phyloP scores from a whole-genome alignment of 768 basidiomycete species.

The Amanita rubescens region DNA sequence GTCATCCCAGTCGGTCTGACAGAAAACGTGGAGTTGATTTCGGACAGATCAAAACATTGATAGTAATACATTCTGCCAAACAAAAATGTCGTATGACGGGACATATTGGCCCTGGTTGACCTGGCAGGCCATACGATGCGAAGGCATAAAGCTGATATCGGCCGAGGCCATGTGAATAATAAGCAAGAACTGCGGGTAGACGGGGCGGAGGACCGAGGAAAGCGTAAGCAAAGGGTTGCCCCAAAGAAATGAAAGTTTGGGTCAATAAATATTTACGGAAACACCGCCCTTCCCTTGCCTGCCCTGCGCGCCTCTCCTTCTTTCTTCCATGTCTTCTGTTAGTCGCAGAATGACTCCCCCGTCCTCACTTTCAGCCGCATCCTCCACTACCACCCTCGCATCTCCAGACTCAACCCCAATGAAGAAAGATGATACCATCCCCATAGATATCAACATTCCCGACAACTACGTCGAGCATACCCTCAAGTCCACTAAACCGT shows the following conservation, averaged over 20 bases:
- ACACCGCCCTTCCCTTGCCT: neutral
- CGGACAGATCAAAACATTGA: too few relatives aligned
- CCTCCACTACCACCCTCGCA: neutral
- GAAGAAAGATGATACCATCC: slow-evolving; percentile 14
- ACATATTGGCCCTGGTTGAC: too few relatives aligned
- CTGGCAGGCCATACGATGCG: too few relatives aligned
- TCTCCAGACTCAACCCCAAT: neutral
- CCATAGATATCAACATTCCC: slow-evolving; percentile 55
- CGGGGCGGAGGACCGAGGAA: too few relatives aligned
- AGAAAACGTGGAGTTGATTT: too few relatives aligned
- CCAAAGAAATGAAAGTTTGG: slow-evolving; percentile 11
- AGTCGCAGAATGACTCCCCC: neutral
- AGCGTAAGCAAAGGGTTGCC: neutral
- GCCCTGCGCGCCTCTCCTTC: too few relatives aligned
- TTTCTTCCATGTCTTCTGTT: neutral
- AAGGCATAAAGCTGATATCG: too few relatives aligned
- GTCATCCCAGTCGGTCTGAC: too few relatives aligned
- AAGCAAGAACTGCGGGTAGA: too few relatives aligned
- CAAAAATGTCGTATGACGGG: too few relatives aligned
- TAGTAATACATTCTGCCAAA: too few relatives aligned
- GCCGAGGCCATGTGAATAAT: too few relatives aligned
- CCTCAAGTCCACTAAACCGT: slow-evolving; percentile 55
- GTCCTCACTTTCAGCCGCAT: neutral
- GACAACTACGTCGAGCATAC: slow-evolving; percentile 81
- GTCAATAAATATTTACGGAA: neutral